Base-by-base conservation (phyloP, 257 asterid genomes). In the Mitragyna speciosa region DNA sequence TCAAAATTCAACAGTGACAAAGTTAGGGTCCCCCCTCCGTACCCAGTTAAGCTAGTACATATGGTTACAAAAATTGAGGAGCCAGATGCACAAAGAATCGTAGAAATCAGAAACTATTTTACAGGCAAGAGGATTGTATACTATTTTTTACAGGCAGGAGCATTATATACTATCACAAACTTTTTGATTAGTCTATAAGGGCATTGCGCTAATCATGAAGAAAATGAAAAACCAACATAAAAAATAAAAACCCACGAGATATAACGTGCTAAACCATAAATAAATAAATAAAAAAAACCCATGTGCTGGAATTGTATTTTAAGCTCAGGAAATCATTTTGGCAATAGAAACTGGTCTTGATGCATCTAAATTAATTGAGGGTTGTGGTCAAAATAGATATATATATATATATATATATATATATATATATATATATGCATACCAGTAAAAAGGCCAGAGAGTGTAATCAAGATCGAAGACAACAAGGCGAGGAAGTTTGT, bases 391-490 rank as follows among this genome's bases (percentile, higher is more conserved):
- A 56, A 56, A 56, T 22, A 19, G n/a, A 54, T 14, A 51, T 11
- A 12, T 10, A 12, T 2, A 6, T 41, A 41, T 41, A 41, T 41
- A 49, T 3, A 19, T 22, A n/a, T n/a, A 56, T 22, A 19, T 9
- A 54, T 14, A 51, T 11, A 56, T 22, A 19, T 9, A 54, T 14
- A 51, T 11, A 20, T 7, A 22, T 56, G 20, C 6, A 58, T 80
- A 78, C 87, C 85, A 84, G 75, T 76, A 80, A 26, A 80, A 81
- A 33, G 86, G 83, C 87, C 86, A 69, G 76, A 81, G 80, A 78
- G 75, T 73, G 71, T 79, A 49, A 65, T 83, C 84, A 52, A 64
- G 86, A 70, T 87, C 85, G 83, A 83, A 84, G 80, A 83, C 81
- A 14, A 84, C 85, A 52, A 83, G 85, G 78, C 81, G 81, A 47